Evolutionary conservation across 306 rosid genomes (phyloP).

Genomic region (Dalbergia cultrata): DNA sequence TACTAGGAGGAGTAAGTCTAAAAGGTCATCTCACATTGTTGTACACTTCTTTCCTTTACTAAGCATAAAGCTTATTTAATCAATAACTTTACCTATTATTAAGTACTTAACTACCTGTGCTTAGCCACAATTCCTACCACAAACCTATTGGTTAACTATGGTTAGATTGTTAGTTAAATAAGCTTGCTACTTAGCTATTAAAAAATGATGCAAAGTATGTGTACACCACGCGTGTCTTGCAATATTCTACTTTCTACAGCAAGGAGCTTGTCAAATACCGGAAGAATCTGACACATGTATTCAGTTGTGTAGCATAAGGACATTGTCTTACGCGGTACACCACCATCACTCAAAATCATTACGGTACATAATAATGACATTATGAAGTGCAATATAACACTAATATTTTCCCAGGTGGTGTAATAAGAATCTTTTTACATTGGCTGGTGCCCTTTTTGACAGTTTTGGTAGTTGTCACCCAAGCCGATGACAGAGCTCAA

Average conservation of each 20-base stretch:
- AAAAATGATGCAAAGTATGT: not conserved
- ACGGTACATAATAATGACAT: not conserved
- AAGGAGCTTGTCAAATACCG: slow-evolving; percentile 1
- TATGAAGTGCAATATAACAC: not conserved
- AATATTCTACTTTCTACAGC: not conserved
- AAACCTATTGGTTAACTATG: not conserved
- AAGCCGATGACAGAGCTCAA: not conserved
- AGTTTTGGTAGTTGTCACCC: not conserved
- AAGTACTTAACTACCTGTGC: not conserved
- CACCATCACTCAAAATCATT: not conserved
- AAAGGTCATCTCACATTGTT: not conserved
- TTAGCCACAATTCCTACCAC: not conserved
- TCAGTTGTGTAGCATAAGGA: not conserved
- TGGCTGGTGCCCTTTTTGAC: not conserved
- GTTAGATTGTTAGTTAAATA: not conserved
- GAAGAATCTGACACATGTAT: slow-evolving; percentile 6
- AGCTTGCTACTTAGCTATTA: not conserved
- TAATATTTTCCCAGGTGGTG: not conserved
- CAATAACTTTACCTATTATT: not conserved
- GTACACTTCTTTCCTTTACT: not conserved
- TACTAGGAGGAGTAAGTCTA: not conserved
- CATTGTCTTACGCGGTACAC: not conserved
- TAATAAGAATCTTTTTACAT: not conserved
- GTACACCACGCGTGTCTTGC: not conserved
- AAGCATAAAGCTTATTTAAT: not conserved